These are phyloP conservation scores for Aspergillus sp. DNA, from an alignment of 2,329 filamentous ascomycete genomes.

Conservation along the genomic window DNA sequence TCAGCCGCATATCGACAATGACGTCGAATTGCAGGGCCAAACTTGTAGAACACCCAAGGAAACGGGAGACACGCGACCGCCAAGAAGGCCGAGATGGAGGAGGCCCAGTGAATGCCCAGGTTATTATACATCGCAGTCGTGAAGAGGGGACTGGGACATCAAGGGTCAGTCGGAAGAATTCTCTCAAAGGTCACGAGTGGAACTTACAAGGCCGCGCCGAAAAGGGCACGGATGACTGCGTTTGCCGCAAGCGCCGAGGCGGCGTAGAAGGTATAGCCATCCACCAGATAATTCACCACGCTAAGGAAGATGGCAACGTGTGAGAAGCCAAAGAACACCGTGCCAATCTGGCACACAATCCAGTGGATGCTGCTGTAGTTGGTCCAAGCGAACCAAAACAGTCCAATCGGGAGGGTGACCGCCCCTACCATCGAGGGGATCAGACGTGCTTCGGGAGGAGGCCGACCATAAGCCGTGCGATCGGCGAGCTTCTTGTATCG, in stretches of 20 bases:
- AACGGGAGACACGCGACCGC: conserved; percentile 28
- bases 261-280: conserved; percentile 8
- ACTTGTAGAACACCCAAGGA: conserved; percentile 17
- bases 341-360: conserved; percentile 26
- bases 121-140: conserved; percentile 34
- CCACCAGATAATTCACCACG: conserved; percentile 11
- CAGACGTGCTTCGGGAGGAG: not conserved
- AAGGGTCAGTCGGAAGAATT: not conserved
- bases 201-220: conserved; percentile 34
- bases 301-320: conserved; percentile 10
- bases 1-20: conserved; percentile 1
- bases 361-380: not conserved
- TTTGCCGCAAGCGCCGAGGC: conserved; percentile 7
- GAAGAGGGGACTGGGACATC: conserved; percentile 31
- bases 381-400: not conserved
- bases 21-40: not conserved
- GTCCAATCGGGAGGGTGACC: not conserved
- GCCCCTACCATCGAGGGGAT: not conserved
- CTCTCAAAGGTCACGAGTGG: not conserved
- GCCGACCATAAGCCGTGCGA: not conserved
- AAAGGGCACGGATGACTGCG: conserved; percentile 29
- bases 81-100: not conserved
- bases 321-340: conserved; percentile 20
- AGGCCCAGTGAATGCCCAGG: conserved; percentile 42
- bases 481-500: not conserved